These are phyloP conservation scores for Linum tenue DNA, from an alignment of 345 rosid genomes.

Conservation along the genomic window DNA sequence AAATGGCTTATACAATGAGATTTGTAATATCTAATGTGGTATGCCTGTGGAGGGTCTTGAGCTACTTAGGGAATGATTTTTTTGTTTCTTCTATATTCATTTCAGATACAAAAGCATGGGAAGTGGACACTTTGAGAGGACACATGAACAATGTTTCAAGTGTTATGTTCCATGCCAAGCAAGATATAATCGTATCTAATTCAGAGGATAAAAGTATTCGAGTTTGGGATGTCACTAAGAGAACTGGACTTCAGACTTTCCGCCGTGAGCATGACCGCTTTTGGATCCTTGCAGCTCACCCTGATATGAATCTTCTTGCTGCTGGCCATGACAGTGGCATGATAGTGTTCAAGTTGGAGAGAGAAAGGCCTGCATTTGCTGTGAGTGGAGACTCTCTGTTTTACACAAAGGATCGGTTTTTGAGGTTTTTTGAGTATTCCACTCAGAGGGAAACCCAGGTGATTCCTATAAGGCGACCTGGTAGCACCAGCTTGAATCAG, in stretches of 20 bases:
- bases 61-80: neutral
- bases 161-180: constrained; percentile 91
- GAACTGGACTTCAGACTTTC: constrained; percentile 85
- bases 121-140: constrained; percentile 65
- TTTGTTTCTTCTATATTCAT: constrained; percentile 4
- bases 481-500: constrained; percentile 65
- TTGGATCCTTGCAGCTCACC: constrained; percentile 91
- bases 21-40: neutral
- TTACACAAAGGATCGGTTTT: constrained; percentile 70
- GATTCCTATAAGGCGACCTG: constrained; percentile 80
- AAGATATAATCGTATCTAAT: constrained; percentile 19
- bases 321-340: constrained; percentile 97
- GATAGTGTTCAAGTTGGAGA: constrained; percentile 94
- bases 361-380: constrained; percentile 91
- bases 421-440: constrained; percentile 67
- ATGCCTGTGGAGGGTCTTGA: neutral
- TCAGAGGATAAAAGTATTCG: constrained; percentile 30
- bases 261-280: constrained; percentile 94
- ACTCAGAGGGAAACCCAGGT: constrained; percentile 69
- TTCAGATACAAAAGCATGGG: constrained; percentile 99
- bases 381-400: constrained; percentile 66
- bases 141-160: constrained; percentile 42
- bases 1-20: neutral
- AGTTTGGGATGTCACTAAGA: constrained; percentile 92
- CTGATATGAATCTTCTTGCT: constrained; percentile 90